Conservation (phyloP, 2,329 filamentous ascomycete species). For the Exophiala aquamarina region DNA sequence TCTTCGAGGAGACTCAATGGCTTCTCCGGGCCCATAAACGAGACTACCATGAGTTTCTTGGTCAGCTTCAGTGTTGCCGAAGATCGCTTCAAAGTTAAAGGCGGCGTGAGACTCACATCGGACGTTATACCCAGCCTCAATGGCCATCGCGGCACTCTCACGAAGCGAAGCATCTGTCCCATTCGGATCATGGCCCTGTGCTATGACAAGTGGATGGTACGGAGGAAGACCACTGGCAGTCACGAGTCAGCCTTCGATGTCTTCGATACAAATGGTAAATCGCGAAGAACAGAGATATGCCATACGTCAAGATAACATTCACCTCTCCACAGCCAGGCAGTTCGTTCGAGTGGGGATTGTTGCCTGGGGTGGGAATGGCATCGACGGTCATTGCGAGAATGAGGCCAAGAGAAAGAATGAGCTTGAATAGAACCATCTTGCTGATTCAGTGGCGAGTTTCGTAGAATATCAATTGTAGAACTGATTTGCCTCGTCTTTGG, state of each 20-base stretch:
- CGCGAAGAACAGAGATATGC: not conserved
- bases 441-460: no score
- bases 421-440: constrained; percentile 10
- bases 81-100: no score
- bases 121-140: constrained; percentile 16
- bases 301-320: constrained; percentile 17
- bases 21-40: constrained; percentile 7
- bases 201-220: constrained; percentile 14
- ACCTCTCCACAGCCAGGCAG: constrained; percentile 10
- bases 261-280: not conserved
- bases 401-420: constrained; percentile 3
- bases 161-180: constrained; percentile 7
- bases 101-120: constrained; percentile 4
- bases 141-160: constrained; percentile 5
- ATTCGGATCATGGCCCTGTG: constrained; percentile 12
- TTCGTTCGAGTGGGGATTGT: not conserved
- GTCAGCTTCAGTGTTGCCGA: no score
- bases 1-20: constrained; percentile 1
- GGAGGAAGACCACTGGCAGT: constrained; percentile 12
- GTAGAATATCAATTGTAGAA: no score
- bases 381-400: not conserved
- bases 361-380: not conserved
- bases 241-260: not conserved
- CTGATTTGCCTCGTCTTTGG: no score
- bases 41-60: no score